A percentile compares a stretch with the other conserved stretches of the same genome.
Evolutionary conservation across 306 rosid species (phyloP).

Genomic region (Cicer cuneatum): DNA sequence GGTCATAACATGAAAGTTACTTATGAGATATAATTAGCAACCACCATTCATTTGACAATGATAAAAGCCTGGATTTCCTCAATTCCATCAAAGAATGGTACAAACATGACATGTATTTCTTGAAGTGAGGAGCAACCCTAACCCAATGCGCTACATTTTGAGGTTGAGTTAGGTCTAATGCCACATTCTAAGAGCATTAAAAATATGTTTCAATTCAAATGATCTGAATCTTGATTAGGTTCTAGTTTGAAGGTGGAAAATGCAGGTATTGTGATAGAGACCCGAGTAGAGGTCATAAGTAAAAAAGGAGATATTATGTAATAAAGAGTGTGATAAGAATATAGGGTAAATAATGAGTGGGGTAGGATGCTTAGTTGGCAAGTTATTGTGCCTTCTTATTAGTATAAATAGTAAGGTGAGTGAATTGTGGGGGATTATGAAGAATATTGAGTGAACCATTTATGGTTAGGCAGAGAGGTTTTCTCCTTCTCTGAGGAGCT

Average conservation of each 20-base stretch:
- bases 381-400: too few relatives aligned
- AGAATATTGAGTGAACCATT: too few relatives aligned
- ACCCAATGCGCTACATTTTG: background rate
- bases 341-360: too few relatives aligned
- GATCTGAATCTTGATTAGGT: slow-evolving; percentile 18
- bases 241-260: background rate
- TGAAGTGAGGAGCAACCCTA: background rate
- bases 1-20: slow-evolving; percentile 10
- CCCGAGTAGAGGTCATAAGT: too few relatives aligned
- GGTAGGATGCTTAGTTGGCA: too few relatives aligned
- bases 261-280: background rate
- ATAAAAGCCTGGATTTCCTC: slow-evolving; percentile 15
- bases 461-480: too few relatives aligned
- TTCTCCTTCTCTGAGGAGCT: too few relatives aligned
- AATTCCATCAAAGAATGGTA: background rate
- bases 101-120: background rate
- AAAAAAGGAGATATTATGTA: too few relatives aligned
- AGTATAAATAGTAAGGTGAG: too few relatives aligned
- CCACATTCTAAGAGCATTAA: background rate
- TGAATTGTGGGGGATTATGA: too few relatives aligned
- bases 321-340: too few relatives aligned
- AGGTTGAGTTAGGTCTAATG: background rate
- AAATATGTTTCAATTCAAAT: slow-evolving; percentile 23
- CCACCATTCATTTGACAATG: slow-evolving; percentile 33
- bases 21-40: background rate